Percentiles rank a stretch among this genome's conserved stretches.
phyloP scores from a whole-genome alignment of 139 green algal genomes.

The Volvox reticuliferus region DNA sequence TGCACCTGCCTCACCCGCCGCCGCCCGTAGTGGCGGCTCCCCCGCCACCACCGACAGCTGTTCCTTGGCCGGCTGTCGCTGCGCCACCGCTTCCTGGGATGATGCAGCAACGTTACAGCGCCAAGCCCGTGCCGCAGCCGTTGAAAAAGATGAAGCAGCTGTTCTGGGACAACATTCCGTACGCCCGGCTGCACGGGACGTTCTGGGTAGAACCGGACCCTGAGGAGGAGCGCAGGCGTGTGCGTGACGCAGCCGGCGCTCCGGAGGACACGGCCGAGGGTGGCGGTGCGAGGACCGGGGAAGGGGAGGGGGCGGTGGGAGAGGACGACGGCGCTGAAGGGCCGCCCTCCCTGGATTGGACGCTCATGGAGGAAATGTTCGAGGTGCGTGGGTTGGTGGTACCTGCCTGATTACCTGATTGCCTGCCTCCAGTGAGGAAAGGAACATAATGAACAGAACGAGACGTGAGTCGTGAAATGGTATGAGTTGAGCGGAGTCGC shows the following conservation, averaged over 20 bases:
- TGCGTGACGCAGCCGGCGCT: neutral
- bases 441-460: no score
- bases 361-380: slow-evolving; percentile 42
- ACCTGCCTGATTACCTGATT: no score
- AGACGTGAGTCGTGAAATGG: no score
- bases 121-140: slow-evolving; percentile 39
- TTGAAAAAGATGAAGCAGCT: slow-evolving; percentile 56
- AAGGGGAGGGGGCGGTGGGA: neutral
- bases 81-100: neutral
- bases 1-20: neutral
- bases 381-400: neutral
- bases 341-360: slow-evolving; percentile 45
- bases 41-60: neutral
- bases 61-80: neutral
- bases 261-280: neutral
- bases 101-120: neutral
- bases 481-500: no score
- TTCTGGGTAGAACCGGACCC: slow-evolving; percentile 48
- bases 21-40: neutral
- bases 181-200: slow-evolving; percentile 27
- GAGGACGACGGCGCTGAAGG: slow-evolving; percentile 8
- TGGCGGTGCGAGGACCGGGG: neutral
- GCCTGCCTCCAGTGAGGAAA: no score
- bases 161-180: slow-evolving; percentile 54
- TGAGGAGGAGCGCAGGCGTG: neutral